Evolutionary conservation across 352 stramenopile genomes (phyloP).

Genomic region (Pythium diclinum): DNA sequence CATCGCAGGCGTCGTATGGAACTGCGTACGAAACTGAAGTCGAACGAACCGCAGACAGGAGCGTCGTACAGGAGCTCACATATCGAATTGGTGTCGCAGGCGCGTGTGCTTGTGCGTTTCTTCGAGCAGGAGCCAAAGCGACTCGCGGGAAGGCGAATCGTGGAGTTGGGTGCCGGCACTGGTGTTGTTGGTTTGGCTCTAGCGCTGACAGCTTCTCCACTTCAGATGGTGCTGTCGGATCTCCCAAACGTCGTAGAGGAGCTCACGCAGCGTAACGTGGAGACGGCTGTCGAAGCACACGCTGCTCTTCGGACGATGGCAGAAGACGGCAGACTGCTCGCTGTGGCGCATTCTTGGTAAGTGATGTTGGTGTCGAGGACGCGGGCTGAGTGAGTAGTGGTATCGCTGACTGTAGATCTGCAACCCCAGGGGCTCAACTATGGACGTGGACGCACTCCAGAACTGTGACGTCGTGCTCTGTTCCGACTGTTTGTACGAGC

Average conservation of each 20-base stretch:
- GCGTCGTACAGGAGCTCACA: slow-evolving; percentile 15
- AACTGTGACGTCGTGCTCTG: slow-evolving; percentile 38
- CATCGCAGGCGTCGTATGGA: slow-evolving; percentile 73
- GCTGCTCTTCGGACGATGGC: slow-evolving; percentile 23
- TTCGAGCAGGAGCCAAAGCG: slow-evolving; percentile 33
- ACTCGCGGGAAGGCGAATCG: slow-evolving; percentile 30
- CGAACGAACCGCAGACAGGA: neutral
- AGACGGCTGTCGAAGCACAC: slow-evolving; percentile 26
- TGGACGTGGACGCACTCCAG: neutral
- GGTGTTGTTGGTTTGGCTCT: slow-evolving; percentile 50
- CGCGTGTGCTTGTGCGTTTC: slow-evolving; percentile 42
- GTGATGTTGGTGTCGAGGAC: neutral
- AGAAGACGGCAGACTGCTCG: slow-evolving; percentile 24
- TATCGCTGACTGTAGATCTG: neutral
- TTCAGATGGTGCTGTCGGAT: slow-evolving; percentile 54
- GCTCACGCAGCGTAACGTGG: slow-evolving; percentile 38
- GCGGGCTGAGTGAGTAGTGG: neutral
- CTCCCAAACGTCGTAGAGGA: slow-evolving; percentile 40
- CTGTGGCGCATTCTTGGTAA: slow-evolving; percentile 41
- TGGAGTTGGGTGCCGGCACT: slow-evolving; percentile 59
- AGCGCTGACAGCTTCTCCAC: slow-evolving; percentile 24
- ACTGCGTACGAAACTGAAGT: slow-evolving; percentile 44
- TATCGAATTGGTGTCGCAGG: slow-evolving; percentile 29
- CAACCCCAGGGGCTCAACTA: slow-evolving; percentile 16
- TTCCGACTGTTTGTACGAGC: slow-evolving; percentile 75